Base-by-base conservation (phyloP, 192 early-diverging fungal species). In the Chytriomyces sp. region DNA sequence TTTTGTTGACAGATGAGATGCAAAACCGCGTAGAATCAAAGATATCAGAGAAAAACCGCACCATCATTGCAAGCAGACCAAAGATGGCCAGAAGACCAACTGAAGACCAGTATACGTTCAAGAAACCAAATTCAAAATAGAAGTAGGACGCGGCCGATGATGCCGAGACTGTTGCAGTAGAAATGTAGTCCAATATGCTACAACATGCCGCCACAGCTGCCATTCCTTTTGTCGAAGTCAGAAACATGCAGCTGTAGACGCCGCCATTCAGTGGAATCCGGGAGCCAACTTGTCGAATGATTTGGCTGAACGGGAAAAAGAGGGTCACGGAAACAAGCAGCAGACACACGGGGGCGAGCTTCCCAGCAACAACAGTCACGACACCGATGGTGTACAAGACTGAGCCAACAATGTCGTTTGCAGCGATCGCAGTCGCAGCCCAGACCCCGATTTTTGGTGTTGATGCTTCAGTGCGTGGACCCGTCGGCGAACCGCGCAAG, bases 251-350 rank as follows among this genome's bases (percentile, higher is more conserved):
- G 66, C 80, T 83, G 67, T 90, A 90, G 5, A 74, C 64, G 7
- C 87, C 89, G 61, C 89, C 89, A 73, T 90, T 90, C 18, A 90
- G 68, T 11, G 87, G 86, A 18, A 90, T 60, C 2, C 84, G 70
- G 5, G 81, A 78, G 6, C 80, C 82, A 5, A 90, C 85, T 81
- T 90, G 88, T 16, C 77, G 83, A 61, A 90, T 79, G 53, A 89
- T 85, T n/a, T 49, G 62, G 49, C 83, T 85, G 72, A 83, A 83
- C 20, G 68, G 68, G 45, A 86, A 82, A 65, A 85, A 85, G 67
- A 90, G 79, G 11, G 86, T 49, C 0, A 86, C 18, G 3, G 84
- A 67, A 28, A 86, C 77, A 10, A 89, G 77, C 7, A 88, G 72
- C 63, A 89, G 79, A 9, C 82, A 88, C n/a, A 90, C 80, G 0